Percentiles rank a stretch among this genome's conserved stretches.
phyloP scores from a whole-genome alignment of 2,329 filamentous ascomycete species.

The Verticillium longisporum region DNA sequence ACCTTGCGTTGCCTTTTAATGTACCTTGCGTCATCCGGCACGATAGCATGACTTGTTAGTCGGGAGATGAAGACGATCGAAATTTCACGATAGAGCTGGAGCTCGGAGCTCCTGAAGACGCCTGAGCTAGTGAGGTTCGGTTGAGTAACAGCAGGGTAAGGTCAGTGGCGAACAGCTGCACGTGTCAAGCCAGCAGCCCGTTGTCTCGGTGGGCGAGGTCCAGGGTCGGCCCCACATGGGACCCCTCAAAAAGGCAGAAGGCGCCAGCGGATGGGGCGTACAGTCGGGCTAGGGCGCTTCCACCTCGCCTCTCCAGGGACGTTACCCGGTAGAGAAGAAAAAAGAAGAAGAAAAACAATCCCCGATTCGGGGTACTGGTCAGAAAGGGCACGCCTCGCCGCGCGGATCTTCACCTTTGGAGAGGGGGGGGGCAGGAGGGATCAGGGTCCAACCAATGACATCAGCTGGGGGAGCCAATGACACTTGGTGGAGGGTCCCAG shows the following conservation, averaged over 20 bases:
- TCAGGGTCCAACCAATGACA: constrained; percentile 2
- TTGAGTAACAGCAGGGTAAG: neutral
- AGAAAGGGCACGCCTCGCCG: neutral
- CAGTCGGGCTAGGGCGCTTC: neutral
- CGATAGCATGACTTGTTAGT: too few relatives aligned
- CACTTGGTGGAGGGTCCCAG: neutral
- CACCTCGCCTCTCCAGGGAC: neutral
- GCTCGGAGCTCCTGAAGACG: neutral
- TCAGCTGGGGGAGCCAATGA: neutral
- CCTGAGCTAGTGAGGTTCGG: neutral
- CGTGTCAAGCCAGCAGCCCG: neutral
- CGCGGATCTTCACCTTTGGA: neutral
- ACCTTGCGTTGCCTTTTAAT: too few relatives aligned
- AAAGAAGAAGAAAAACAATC: neutral
- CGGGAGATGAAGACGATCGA: too few relatives aligned
- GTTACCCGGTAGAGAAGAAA: too few relatives aligned
- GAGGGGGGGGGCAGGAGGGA: neutral
- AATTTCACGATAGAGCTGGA: neutral
- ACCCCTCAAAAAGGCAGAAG: neutral
- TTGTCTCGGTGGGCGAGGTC: neutral
- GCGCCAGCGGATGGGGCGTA: neutral
- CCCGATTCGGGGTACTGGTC: neutral
- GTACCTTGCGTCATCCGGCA: too few relatives aligned
- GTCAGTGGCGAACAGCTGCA: neutral
- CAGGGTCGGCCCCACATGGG: neutral